A percentile compares a stretch with the other conserved stretches of the same genome.
These are phyloP conservation scores for Capniomyces stellatus DNA, from an alignment of 371 early-diverging fungal species.

Conservation along the genomic window DNA sequence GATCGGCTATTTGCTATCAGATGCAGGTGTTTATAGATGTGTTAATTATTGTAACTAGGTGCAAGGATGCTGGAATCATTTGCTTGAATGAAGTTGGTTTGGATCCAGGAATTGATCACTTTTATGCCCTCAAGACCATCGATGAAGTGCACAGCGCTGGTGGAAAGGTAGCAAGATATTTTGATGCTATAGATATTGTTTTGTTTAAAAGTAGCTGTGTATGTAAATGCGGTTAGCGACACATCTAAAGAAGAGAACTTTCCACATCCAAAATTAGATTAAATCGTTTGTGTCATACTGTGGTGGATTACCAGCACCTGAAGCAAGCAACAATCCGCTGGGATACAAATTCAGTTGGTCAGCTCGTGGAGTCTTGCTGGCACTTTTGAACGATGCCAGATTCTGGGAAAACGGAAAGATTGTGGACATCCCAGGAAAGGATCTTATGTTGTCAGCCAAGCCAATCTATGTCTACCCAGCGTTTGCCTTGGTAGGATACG, in stretches of 20 bases:
- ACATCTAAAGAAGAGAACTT: too few species aligned
- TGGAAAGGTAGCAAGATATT: conserved; percentile 35
- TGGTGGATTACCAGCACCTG: conserved; percentile 97
- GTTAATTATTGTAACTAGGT: too few species aligned
- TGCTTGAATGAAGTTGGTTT: conserved; percentile 96
- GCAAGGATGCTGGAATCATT: conserved; percentile 70
- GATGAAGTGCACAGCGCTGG: conserved; percentile 75
- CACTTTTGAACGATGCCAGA: conserved; percentile 77
- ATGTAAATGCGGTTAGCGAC: too few species aligned
- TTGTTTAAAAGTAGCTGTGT: too few species aligned
- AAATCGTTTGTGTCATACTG: conserved; percentile 88
- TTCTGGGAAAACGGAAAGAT: conserved; percentile 81
- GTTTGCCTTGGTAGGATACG: conserved; percentile 72
- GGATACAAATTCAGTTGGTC: conserved; percentile 99
- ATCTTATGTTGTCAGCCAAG: conserved; percentile 72
- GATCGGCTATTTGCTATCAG: too few species aligned
- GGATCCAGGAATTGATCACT: conserved; percentile 94
- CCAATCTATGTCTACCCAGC: conserved; percentile 78
- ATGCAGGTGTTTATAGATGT: too few species aligned
- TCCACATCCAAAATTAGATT: conserved; percentile 8
- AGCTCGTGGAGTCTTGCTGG: conserved; percentile 85
- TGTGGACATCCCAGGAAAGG: conserved; percentile 75
- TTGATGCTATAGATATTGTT: conserved; percentile 22
- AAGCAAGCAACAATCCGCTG: conserved; percentile 88
- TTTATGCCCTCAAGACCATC: conserved; percentile 91